Conservation (phyloP, 495 filamentous ascomycete genomes). For the Talaromyces thailandensis region DNA sequence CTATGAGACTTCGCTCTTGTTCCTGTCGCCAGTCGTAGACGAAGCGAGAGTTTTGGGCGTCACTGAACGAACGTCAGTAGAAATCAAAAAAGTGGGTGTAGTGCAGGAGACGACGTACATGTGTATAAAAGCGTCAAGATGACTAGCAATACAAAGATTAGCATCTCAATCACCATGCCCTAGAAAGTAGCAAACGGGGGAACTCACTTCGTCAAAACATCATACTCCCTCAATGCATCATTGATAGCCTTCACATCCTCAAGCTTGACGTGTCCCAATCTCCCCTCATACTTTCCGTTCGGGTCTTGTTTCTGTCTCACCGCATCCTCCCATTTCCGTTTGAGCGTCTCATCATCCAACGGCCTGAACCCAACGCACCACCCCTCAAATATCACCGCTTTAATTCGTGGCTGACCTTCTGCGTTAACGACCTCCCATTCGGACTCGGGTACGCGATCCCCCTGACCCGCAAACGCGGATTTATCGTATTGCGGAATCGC, state of each 20-base stretch:
- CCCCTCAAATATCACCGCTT: slow-evolving; percentile 78
- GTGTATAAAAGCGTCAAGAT: slow-evolving; percentile 76
- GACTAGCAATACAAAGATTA: slow-evolving; percentile 20
- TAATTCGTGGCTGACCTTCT: slow-evolving; percentile 38
- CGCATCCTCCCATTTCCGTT: slow-evolving; percentile 47
- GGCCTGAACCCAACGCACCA: slow-evolving; percentile 85
- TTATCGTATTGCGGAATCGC: slow-evolving; percentile 82
- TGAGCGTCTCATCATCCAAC: slow-evolving; percentile 44
- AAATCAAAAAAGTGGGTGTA: neutral
- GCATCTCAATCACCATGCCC: neutral
- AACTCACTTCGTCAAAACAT: slow-evolving; percentile 56
- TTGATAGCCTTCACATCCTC: slow-evolving; percentile 70
- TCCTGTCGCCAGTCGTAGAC: slow-evolving; percentile 86
- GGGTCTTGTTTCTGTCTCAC: slow-evolving; percentile 31
- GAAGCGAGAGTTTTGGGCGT: slow-evolving; percentile 64
- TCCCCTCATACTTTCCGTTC: slow-evolving; percentile 29
- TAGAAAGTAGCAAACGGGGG: neutral
- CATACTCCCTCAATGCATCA: slow-evolving; percentile 57
- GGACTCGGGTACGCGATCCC: slow-evolving; percentile 58
- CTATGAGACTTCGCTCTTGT: slow-evolving; percentile 65
- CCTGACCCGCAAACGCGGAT: slow-evolving; percentile 63
- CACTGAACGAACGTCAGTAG: slow-evolving; percentile 35
- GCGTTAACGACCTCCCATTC: slow-evolving; percentile 57
- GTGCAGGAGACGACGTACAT: slow-evolving; percentile 41
- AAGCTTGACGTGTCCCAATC: slow-evolving; percentile 49